These are phyloP conservation scores for Yamadazyma endophytica DNA, from an alignment of 805 yeast species.

Conservation along the genomic window DNA sequence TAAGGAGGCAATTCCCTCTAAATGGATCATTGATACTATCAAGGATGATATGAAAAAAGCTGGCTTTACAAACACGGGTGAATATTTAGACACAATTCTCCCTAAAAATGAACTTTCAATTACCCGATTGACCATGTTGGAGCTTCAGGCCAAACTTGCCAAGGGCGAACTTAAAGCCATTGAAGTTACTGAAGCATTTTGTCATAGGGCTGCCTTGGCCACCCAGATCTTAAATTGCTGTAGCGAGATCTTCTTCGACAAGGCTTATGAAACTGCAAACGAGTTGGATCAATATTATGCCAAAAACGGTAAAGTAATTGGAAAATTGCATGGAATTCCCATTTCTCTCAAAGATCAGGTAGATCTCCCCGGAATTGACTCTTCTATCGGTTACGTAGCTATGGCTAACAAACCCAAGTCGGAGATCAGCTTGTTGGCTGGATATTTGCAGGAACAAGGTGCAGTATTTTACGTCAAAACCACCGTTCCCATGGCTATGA, in stretches of 20 bases:
- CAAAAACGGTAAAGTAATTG: conserved; percentile 6
- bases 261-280: conserved; percentile 14
- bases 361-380: conserved; percentile 14
- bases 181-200: conserved; percentile 50
- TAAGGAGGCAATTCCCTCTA: conserved; percentile 2
- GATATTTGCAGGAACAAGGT: conserved; percentile 11
- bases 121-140: conserved; percentile 5
- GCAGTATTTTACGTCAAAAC: conserved; percentile 19
- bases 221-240: conserved; percentile 48
- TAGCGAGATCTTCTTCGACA: conserved; percentile 31
- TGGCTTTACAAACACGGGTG: conserved; percentile 5
- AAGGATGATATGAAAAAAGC: conserved; percentile 3
- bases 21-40: conserved; percentile 3
- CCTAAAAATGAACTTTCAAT: conserved; percentile 8
- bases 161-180: conserved; percentile 22
- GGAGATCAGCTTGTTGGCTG: conserved; percentile 6
- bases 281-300: conserved; percentile 13
- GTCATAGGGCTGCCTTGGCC: conserved; percentile 55
- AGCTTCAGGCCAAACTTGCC: conserved; percentile 1
- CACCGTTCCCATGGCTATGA: conserved; percentile 19
- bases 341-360: conserved; percentile 21
- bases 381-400: conserved; percentile 17
- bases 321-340: conserved; percentile 18
- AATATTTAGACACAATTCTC: conserved; percentile 7
- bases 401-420: conserved; percentile 10